Base-by-base conservation (phyloP, 2,329 filamentous ascomycete species). In the Beauveria asiatica region DNA sequence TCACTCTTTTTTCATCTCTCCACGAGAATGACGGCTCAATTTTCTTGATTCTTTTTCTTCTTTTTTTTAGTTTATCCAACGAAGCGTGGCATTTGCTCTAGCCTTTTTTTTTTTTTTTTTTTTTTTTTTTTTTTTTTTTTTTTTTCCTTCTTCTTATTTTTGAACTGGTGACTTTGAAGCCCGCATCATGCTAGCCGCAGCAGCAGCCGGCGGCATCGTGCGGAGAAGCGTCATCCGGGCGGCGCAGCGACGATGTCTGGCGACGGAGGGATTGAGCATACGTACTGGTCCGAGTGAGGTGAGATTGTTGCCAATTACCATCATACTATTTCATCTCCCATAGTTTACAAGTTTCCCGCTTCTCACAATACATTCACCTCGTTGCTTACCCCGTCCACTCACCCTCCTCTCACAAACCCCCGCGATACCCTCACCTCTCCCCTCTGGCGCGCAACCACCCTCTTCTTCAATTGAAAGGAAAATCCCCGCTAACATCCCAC, bases 281-380 rank as follows among this genome's bases (percentile, higher is more conserved):
- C 63, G 63, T n/a, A 62, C 57, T 16, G 63, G 63, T 9, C 57
- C 63, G 3, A 61, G 33, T 17, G 61, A 64, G 50, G 62, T 62
- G 53, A n/a, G 44, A 25, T 21, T 41, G 2, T 19, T 16, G 7
- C 9, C 30, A 33, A 1, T 33, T 11, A 11, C 30, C 11, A 10
- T 33, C 10, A 33, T 11, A 5, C 10, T 11, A 1, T 33, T 33
- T 33, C 4, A 1, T 23, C 9, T 3, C 11, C 30, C 5, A 33
- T 13, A 9, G 13, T 46, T 5, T 11, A 46, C 5, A 46, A 17
- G 16, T 13, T 21, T 2, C 2, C 5, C 11, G 4, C 42, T 16
- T 21, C 30, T 3, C 19, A 16, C 11, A 4, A 13, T 3, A 6
- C 44, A 7, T 17, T 23, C 8, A 11, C 42, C 10, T 45, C 8